Percentiles rank a stretch among this genome's conserved stretches.
These are phyloP conservation scores for Hirschfeldia incana DNA, from an alignment of 345 rosid genomes.

Conservation along the genomic window DNA sequence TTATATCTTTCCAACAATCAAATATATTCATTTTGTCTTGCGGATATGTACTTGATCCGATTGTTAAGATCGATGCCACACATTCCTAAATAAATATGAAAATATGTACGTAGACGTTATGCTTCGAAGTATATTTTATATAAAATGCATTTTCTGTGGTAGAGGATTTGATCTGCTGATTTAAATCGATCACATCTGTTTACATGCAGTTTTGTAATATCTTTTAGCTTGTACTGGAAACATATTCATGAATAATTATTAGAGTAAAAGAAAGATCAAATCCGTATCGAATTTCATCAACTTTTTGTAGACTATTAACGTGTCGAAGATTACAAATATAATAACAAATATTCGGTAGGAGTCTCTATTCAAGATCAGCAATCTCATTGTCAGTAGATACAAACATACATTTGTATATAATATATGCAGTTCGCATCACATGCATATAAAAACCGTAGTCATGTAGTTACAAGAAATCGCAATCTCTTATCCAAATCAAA, in stretches of 20 bases:
- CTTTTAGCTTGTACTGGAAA: not conserved
- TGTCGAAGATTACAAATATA: not conserved
- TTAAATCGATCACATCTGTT: not conserved
- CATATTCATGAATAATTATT: not conserved
- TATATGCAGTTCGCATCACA: not conserved
- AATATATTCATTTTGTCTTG: slow-evolving; percentile 3
- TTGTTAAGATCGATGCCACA: slow-evolving; percentile 23
- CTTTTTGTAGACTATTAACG: not conserved
- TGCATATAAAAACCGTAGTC: not conserved
- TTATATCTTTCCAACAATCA: not conserved
- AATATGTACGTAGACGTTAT: not conserved
- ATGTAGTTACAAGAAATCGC: not conserved
- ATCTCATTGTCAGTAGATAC: slow-evolving; percentile 9
- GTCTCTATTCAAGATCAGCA: not conserved
- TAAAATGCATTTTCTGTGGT: not conserved
- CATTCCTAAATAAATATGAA: not conserved
- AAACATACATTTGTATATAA: not conserved
- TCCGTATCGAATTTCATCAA: not conserved
- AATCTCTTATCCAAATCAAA: slow-evolving; percentile 36
- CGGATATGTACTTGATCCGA: slow-evolving; percentile 17
- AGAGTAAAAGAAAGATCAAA: not conserved
- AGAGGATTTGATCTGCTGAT: not conserved
- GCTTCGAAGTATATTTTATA: not conserved
- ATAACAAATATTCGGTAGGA: not conserved
- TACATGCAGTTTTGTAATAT: not conserved